A percentile compares a stretch with the other conserved stretches of the same genome.
phyloP scores from a whole-genome alignment of 108 stramenopile species.

The Cyclotella cryptica region DNA sequence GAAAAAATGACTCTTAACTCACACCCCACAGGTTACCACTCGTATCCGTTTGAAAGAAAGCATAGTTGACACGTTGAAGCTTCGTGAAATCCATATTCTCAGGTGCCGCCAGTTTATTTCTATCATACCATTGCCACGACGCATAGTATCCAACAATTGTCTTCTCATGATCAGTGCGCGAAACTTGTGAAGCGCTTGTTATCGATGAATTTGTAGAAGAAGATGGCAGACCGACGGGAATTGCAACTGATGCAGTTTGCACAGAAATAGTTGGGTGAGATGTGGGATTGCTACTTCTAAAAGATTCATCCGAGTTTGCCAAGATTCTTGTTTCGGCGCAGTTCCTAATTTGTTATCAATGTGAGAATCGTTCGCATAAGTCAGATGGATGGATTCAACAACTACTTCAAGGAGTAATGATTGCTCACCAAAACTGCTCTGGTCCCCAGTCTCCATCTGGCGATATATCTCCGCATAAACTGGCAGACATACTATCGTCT shows the following conservation, averaged over 20 bases:
- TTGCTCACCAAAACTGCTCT: slow-evolving; percentile 44
- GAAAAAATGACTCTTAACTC: too few species aligned
- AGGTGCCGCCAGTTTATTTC: slow-evolving; percentile 41
- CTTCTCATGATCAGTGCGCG: slow-evolving; percentile 24
- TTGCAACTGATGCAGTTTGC: slow-evolving; percentile 7
- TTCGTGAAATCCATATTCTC: slow-evolving; percentile 53
- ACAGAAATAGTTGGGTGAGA: not conserved
- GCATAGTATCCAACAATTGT: slow-evolving; percentile 57
- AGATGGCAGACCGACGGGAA: slow-evolving; percentile 11
- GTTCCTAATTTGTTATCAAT: slow-evolving; percentile 14
- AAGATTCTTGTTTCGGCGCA: slow-evolving; percentile 40
- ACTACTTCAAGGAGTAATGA: not conserved
- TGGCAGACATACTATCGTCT: slow-evolving; percentile 3
- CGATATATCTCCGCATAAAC: slow-evolving; percentile 27
- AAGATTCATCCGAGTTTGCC: not conserved
- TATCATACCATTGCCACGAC: slow-evolving; percentile 49
- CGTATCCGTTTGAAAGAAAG: slow-evolving; percentile 46
- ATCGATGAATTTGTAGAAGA: not conserved
- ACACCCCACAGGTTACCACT: not conserved
- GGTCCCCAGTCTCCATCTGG: slow-evolving; percentile 33
- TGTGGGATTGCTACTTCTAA: slow-evolving; percentile 7
- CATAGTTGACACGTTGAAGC: slow-evolving; percentile 48
- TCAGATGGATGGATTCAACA: not conserved
- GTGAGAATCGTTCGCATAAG: not conserved
- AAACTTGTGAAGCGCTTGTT: not conserved